Evolutionary conservation across 345 rosid genomes (phyloP), one percentile per base, ranked within the genome.

Genomic region (Eucalyptus sp.): DNA sequence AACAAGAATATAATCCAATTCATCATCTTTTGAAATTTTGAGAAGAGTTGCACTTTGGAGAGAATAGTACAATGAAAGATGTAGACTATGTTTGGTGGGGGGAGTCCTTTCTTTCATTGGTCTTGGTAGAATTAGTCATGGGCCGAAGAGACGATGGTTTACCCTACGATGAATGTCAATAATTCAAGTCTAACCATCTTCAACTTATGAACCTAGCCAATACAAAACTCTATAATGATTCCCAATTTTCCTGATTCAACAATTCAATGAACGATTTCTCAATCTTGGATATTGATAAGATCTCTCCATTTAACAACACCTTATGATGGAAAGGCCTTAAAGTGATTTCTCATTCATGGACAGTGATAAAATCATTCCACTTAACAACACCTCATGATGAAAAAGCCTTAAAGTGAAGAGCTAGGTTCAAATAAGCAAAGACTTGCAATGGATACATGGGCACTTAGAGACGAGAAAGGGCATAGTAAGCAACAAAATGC

Each of bases 241-340:
- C 11, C n/a, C n/a, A 27, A 44, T 44, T 44, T 83, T 83, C 13
- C 3, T 0, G 1, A 20, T 83, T 44, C 17, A 22, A 0, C 17
- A 81, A 9, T 81, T 81, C 14, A 11, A 27, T 81, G 15, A 4
- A 43, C 0, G 50, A 81, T 81, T 81, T 81, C 4, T 43, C 50
- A 20, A 41, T 81, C 3, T 5, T 81, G 50, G 85, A 80, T 20
- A 31, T 41, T 80, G 27, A 80, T 37, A 80, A 81, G 86, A 81
- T 81, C 50, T n/a, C 0, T 81, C 50, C n/a, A 43, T 81, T 81
- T 10, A 41, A 6, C 29, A 10, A 7, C 86, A 10, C 86, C 15
- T 43, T 81, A 81, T 20, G 50, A 81, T 81, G 86, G 1, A 46
- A 80, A 3, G 10, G 25, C 48, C 50, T 81, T 10, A 81, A 10